These are phyloP conservation scores for Penicillium griseofulvum DNA, from an alignment of 2,329 filamentous ascomycete genomes.

Conservation along the genomic window DNA sequence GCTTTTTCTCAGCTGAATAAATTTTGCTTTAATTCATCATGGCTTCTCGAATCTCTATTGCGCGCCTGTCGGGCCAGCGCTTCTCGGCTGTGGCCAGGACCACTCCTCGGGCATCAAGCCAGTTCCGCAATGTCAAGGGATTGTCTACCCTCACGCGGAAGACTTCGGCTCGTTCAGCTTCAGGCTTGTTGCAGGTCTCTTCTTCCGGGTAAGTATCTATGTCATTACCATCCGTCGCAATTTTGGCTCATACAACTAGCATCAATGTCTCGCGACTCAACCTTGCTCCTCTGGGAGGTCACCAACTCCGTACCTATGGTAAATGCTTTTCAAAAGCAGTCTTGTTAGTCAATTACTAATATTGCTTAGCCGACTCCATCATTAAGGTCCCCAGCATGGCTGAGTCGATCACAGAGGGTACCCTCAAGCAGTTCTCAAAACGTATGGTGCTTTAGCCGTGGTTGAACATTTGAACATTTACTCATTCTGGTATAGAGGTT, in stretches of 20 bases:
- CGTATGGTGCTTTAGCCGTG: conserved; percentile 38
- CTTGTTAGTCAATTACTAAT: conserved; percentile 1
- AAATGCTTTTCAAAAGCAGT: not conserved
- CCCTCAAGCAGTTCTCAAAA: conserved; percentile 92
- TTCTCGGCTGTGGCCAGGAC: conserved; percentile 31
- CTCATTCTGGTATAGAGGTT: conserved; percentile 56
- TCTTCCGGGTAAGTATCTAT: conserved; percentile 25
- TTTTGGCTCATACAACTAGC: conserved; percentile 14
- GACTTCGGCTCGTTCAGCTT: conserved; percentile 18
- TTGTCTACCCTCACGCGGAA: conserved; percentile 26
- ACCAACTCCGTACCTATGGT: conserved; percentile 41
- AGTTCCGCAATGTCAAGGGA: conserved; percentile 25
- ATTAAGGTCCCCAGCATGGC: conserved; percentile 98
- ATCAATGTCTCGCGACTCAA: conserved; percentile 26
- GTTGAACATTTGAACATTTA: conserved; percentile 19
- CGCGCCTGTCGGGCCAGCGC: conserved; percentile 34
- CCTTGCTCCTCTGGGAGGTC: conserved; percentile 26
- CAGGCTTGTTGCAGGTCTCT: conserved; percentile 24
- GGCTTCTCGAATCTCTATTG: conserved; percentile 41
- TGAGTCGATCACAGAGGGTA: conserved; percentile 97
- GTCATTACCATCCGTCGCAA: not conserved
- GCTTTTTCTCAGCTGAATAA: conserved; percentile 1
- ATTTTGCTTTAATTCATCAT: conserved; percentile 24
- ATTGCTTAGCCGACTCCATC: conserved; percentile 65
- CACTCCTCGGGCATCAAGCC: conserved; percentile 26